phyloP scores from a whole-genome alignment of 2,329 filamentous ascomycete genomes.

The Aspergillus sergii region DNA sequence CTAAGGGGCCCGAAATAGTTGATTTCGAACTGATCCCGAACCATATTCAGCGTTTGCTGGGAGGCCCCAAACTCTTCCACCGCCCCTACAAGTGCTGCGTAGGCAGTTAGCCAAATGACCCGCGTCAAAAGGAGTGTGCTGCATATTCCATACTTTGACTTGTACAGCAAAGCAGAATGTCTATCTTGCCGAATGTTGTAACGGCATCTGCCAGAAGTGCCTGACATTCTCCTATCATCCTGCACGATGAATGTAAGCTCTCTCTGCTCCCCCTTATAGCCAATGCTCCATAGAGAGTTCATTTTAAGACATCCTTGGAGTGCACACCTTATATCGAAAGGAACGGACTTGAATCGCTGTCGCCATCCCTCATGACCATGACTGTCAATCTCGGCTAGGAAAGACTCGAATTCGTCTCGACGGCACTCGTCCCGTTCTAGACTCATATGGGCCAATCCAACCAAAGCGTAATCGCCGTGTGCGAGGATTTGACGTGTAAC shows the following conservation, averaged over 20 bases:
- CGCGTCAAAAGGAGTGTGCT: not conserved
- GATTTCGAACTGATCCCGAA: constrained; percentile 88
- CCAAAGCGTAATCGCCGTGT: constrained; percentile 90
- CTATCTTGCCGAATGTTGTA: constrained; percentile 79
- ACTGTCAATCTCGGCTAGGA: constrained; percentile 63
- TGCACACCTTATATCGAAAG: constrained; percentile 57
- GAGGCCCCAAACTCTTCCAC: constrained; percentile 85
- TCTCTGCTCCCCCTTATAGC: not conserved
- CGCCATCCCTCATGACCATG: constrained; percentile 77
- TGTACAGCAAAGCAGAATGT: constrained; percentile 87
- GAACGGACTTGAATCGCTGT: constrained; percentile 69
- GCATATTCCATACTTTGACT: constrained; percentile 68
- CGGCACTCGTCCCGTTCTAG: constrained; percentile 73
- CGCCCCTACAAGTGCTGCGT: constrained; percentile 77
- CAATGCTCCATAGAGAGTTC: not conserved
- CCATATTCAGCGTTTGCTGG: constrained; percentile 72
- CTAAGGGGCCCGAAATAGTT: constrained; percentile 97
- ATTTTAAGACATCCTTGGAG: not conserved
- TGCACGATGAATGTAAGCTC: constrained; percentile 29
- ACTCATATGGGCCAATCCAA: constrained; percentile 77
- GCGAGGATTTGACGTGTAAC: constrained; percentile 78
- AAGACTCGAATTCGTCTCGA: constrained; percentile 76
- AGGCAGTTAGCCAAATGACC: constrained; percentile 13
- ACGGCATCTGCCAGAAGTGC: constrained; percentile 86
- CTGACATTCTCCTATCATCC: constrained; percentile 71